Base-by-base conservation (phyloP, 352 stramenopile genomes). In the Pelagophyceae sp. region DNA sequence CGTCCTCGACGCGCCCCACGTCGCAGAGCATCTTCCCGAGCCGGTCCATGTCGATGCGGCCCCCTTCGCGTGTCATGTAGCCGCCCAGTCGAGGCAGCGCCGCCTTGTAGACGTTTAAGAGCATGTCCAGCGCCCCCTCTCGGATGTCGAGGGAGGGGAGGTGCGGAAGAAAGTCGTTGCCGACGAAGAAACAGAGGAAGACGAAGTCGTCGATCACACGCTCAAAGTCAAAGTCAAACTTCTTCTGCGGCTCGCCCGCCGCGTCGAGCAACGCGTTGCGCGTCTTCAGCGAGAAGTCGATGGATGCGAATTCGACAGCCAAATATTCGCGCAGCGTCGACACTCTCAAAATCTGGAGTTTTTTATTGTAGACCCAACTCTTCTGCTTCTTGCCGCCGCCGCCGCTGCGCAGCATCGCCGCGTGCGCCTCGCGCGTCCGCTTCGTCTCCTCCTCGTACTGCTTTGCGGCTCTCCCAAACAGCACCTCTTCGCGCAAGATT, bases 191-290 rank as follows among this genome's bases (percentile, higher is more conserved):
- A 85, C 95, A 99, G 65, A 94, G 85, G 85, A 99, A 98, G 17
- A 99, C 95, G 84, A 99, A 96, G 86, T 99, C 96, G 84, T 99
- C 96, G 45, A 99, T 85, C n/a, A 99, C 81, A 76, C 95, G 87
- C 86, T 99, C 95, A 67, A 99, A 96, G 80, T 98, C 91, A 83
- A 33, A 31, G 19, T 25, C 72, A 15, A 0, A 80, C 84, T n/a
- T 77, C 74, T 50, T 86, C 80, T 20, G 11, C 11, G 11, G 15
- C 54, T 63, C 27, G 15, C 54, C 11, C 29, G 29, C 61, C n/a
- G 61, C 75, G 72, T 33, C 65, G 84, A 98, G 98, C 31, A 94
- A 92, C 23, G 98, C 80, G 40, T 89, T 84, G 64, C 45, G 45
- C 45, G 11, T 54, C 76, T 65, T 23, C 29, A 50, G 60, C 17